Base-by-base conservation (phyloP, 345 rosid species). In the Euphorbia tirucalli region DNA sequence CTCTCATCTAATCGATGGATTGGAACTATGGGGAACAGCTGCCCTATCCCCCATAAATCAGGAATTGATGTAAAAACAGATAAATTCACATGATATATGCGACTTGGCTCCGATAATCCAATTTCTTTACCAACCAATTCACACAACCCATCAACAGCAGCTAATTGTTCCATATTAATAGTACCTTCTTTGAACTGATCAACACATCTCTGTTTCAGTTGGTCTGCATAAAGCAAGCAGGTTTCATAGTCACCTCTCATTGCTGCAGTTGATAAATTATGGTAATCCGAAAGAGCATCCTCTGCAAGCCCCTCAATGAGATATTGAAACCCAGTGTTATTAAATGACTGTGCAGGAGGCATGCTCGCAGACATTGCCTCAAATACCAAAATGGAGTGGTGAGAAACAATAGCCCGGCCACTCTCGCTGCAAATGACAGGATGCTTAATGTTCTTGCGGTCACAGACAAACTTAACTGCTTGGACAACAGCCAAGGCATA, bases 11-110 rank as follows among this genome's bases (percentile, higher is more conserved):
- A 85, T 28, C 87, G 79, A 74, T 95, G 98, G 56, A 93, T 95
- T 0, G 99, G 99, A 59, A 93, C 85, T 1, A 95, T 87, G 16
- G 99, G 99, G 65, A 95, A 95, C 73, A 89, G 68, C 84, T 93
- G 99, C 14, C 86, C 94, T 65, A 93, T 96, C 15, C 93, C 93
- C 99, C 99, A 96, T 70, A 87, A 88, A 84, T 96, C 99, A 21
- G 98, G 98, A 77, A 96, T 93, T 2, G 99, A 96, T 43, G 99
- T 92, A 81, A 96, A 96, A 48, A 96, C 75, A 0, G 99, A 96
- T 1, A 96, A 88, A 70, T 96, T 96, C 24, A 89, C 88, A 66
- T 91, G 87, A 76, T 90, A 96, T 27, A 94, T 90, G 5, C 83
- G 87, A 31, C 82, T 81, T 0, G 90, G 78, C 54, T 90, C 90